Evolutionary conservation across 164 flowering plant species (phyloP), one percentile per base, ranked within the genome.

Genomic region (Kalanchoe fedtschenkoi): DNA sequence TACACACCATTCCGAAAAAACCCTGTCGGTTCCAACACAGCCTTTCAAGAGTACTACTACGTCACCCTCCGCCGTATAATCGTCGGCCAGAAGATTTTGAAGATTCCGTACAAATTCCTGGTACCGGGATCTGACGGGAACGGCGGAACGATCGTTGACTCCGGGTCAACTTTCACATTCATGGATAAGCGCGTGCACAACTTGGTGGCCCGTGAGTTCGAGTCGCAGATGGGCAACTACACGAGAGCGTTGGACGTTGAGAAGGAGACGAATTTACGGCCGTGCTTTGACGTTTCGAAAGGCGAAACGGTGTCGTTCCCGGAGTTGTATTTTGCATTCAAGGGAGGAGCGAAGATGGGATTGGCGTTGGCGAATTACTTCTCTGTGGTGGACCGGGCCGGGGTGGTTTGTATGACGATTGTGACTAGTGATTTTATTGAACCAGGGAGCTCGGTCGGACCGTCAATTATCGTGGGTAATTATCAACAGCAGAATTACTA

Each of bases 131-230:
- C 81, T 1, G 77, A 73, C 55, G 95, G 97, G 2, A 72, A 75
- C 46, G 95, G 95, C 26, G 97, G 97, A 22, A 71, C 81, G 11
- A 73, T 90, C 0, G 79, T 90, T 38, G 97, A 87, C 70, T 85
- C 95, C 35, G 91, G 95, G 14, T 63, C 92, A 11, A 85, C 95
- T 14, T 84, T 85, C 69, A 90, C 90, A 1, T 84, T 71, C 77
- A 82, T 90, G 92, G 87, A 80, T 62, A 61, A 56, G 5, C 65
- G 61, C 6, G 69, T 87, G 9, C 78, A 67, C 33, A 79, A 84
- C 1, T 51, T 60, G 5, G 80, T 90, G 24, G 85, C 79, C 0
- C 6, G 60, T 2, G 92, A 79, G 66, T 71, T 90, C 46, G 83
- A 62, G 51, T 65, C 19, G 7, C 92, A 86, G 62, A 68, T 76